These are phyloP conservation scores for Lactifluus echinatus DNA, from an alignment of 768 basidiomycete genomes.

Conservation along the genomic window DNA sequence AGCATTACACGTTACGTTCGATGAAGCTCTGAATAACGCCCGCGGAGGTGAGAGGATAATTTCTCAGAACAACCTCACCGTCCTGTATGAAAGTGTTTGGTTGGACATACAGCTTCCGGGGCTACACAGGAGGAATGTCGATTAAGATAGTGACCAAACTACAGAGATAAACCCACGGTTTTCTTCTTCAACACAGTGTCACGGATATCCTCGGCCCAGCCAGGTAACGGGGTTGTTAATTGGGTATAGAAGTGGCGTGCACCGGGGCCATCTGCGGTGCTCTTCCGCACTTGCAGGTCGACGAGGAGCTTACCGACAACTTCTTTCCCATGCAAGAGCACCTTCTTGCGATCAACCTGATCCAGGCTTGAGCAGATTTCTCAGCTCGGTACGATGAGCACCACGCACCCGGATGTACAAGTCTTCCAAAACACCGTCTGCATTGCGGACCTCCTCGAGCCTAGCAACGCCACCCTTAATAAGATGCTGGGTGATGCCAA, in stretches of 20 bases:
- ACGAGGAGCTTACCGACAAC: slow-evolving; percentile 68
- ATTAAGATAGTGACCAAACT: background rate
- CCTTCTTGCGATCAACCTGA: slow-evolving; percentile 64
- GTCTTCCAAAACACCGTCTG: slow-evolving; percentile 52
- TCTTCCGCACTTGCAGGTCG: slow-evolving; percentile 77
- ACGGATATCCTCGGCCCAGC: slow-evolving; percentile 70
- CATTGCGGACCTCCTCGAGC: slow-evolving; percentile 58
- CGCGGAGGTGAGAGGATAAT: slow-evolving; percentile 64
- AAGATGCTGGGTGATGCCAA: slow-evolving; percentile 78
- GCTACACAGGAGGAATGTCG: slow-evolving; percentile 32
- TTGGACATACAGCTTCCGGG: slow-evolving; percentile 80
- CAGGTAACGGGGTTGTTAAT: slow-evolving; percentile 61
- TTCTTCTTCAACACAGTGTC: slow-evolving; percentile 75
- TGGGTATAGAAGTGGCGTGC: slow-evolving; percentile 74
- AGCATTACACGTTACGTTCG: slow-evolving; percentile 38
- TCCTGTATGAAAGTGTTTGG: slow-evolving; percentile 66
- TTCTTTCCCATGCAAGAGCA: slow-evolving; percentile 54
- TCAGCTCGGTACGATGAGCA: background rate
- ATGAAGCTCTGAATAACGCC: slow-evolving; percentile 80
- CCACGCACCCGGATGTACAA: slow-evolving; percentile 50
- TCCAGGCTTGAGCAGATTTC: background rate
- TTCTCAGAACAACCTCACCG: slow-evolving; percentile 64
- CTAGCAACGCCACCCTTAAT: slow-evolving; percentile 60
- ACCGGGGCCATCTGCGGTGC: slow-evolving; percentile 75
- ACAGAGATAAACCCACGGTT: slow-evolving; percentile 39